phyloP scores from a whole-genome alignment of 768 basidiomycete genomes.

The Mycena sanguinolenta region DNA sequence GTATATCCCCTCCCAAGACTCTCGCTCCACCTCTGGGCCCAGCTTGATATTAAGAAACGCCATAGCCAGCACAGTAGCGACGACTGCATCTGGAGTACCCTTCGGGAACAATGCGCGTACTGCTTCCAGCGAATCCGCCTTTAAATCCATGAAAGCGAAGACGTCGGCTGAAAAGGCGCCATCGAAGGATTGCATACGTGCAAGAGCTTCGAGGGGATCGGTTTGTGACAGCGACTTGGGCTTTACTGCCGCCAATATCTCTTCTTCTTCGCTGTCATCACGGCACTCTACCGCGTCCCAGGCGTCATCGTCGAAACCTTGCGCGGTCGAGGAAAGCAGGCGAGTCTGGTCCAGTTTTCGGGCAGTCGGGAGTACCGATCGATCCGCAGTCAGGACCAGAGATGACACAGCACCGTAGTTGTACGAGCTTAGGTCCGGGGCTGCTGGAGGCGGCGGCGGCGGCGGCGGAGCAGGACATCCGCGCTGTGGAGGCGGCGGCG shows the following conservation, averaged over 20 bases:
- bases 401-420: background rate
- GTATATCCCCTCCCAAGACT: conserved; percentile 34
- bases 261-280: too few species aligned
- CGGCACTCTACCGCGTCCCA: too few species aligned
- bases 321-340: too few species aligned
- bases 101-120: conserved; percentile 21
- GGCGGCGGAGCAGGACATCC: too few species aligned
- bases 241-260: too few species aligned
- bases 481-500: background rate
- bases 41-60: conserved; percentile 30
- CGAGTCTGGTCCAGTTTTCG: too few species aligned
- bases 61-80: conserved; percentile 31
- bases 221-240: background rate
- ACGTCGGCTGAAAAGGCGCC: conserved; percentile 27
- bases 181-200: conserved; percentile 35
- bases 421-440: background rate
- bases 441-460: too few species aligned
- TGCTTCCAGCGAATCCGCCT: background rate
- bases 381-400: background rate
- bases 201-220: conserved; percentile 31
- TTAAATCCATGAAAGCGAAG: conserved; percentile 11
- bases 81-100: conserved; percentile 1
- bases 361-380: background rate
- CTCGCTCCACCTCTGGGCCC: conserved; percentile 14
- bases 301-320: too few species aligned